Percentiles rank a stretch among this genome's conserved stretches.
Conservation (phyloP, 257 asterid genomes). For the Solanum etuberosum region DNA sequence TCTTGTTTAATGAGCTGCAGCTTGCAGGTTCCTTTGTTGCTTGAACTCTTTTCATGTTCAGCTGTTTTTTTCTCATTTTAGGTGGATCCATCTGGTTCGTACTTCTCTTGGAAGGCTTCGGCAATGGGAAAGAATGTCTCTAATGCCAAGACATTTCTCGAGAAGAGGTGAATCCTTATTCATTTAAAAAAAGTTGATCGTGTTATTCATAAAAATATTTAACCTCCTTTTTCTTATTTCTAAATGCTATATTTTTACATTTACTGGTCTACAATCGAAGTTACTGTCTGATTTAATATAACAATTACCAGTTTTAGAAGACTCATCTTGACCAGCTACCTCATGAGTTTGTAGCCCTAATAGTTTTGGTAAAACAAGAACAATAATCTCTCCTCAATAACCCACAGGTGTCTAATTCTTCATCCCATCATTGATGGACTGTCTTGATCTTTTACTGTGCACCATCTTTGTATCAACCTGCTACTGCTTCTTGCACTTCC, state of each 20-base stretch:
- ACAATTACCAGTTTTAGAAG: not conserved
- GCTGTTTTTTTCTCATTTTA: not conserved
- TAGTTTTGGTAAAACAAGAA: not conserved
- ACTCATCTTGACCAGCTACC: not conserved
- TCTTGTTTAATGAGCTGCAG: not conserved
- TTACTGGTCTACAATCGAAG: not conserved
- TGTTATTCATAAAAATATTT: not conserved
- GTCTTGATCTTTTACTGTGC: not conserved
- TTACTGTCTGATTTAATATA: not conserved
- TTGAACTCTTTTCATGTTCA: not conserved
- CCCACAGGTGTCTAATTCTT: not conserved
- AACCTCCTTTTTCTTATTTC: not conserved
- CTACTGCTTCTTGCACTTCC: not conserved
- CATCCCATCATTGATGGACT: not conserved
- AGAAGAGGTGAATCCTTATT: conserved; percentile 54
- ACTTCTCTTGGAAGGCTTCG: conserved; percentile 99
- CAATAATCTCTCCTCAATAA: not conserved
- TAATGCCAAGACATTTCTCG: conserved; percentile 94
- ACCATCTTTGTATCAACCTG: not conserved
- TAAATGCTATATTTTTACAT: not conserved
- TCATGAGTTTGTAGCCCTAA: not conserved
- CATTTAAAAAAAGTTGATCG: not conserved
- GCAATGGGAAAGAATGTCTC: conserved; percentile 99
- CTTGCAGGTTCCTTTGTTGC: not conserved
- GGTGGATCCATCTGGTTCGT: conserved; percentile 99